A percentile compares a stretch with the other conserved stretches of the same genome.
phyloP scores from a whole-genome alignment of 2,329 filamentous ascomycete species.

The Coniochaeta prunicola region DNA sequence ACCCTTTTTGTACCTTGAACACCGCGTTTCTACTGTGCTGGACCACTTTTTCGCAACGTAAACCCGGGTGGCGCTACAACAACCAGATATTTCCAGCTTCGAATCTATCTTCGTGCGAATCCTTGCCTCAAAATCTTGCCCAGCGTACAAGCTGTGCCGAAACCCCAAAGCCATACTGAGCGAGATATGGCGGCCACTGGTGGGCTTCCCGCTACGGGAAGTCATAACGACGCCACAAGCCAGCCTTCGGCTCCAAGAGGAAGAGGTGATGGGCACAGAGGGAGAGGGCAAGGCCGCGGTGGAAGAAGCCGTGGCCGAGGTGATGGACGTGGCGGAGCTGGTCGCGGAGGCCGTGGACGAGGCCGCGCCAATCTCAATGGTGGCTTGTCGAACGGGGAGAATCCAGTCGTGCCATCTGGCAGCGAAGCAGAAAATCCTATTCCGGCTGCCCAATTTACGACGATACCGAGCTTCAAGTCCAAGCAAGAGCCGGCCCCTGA shows the following conservation, averaged over 20 bases:
- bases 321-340: conserved; percentile 21
- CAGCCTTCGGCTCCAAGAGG: conserved; percentile 11
- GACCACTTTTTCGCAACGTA: neutral
- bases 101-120: neutral
- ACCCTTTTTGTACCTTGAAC: neutral
- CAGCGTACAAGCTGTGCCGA: neutral
- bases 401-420: conserved; percentile 3
- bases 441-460: conserved; percentile 11
- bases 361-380: conserved; percentile 11
- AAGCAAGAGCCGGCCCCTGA: conserved; percentile 22
- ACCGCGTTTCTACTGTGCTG: neutral
- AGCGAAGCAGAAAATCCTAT: conserved; percentile 5
- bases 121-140: neutral
- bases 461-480: conserved; percentile 17
- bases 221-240: conserved; percentile 1
- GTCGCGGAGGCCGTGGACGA: conserved; percentile 8
- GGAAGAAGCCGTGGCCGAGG: conserved; percentile 28
- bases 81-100: neutral
- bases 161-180: neutral
- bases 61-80: neutral
- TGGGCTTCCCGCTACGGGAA: neutral
- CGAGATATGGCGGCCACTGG: conserved; percentile 6
- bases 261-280: conserved; percentile 26
- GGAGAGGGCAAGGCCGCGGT: conserved; percentile 28
- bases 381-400: conserved; percentile 2